Base-by-base conservation (phyloP, 305 asterid genomes). In the Fraxinus angustifolia region DNA sequence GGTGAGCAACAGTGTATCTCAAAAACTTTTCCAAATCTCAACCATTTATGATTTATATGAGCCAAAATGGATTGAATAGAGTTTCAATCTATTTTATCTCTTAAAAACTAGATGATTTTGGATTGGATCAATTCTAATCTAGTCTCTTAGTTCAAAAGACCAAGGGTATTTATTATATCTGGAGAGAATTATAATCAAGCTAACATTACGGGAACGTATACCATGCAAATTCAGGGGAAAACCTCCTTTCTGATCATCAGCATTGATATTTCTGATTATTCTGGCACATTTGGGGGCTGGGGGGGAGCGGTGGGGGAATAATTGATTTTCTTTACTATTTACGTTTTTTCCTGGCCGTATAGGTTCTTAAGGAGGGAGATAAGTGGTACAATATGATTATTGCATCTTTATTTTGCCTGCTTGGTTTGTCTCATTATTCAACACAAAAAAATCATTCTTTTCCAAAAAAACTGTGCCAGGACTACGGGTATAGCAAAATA, bases 381-480 rank as follows among this genome's bases (percentile, higher is more conserved):
- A 26, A 70, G 38, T 58, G 79, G 19, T 62, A 40, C 4, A 33
- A n/a, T 50, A 45, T 30, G 73, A 58, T 74, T 70, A 31, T 80
- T 76, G 30, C 17, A 48, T 58, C 72, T 83, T 50, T 42, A 58
- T n/a, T 31, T 40, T 23, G 72, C 75, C 75, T 62, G 50, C 65
- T 67, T 35, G 11, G 58, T 60, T 31, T 28, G 74, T 12, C 50
- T 60, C 35, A n/a, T 21, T 82, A 77, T 2, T 58, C 81, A 19
- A n/a, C 58, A 67, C 42, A 76, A 70, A 16, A 67, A 28, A 33
- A 62, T 62, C 34, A 23, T 75, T 75, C 77, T 35, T 50, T 80
- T 45, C 45, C 75, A 34, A 33, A 76, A 73, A 80, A 76, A 68
- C 23, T 23, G 23, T 72, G 73, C 73, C 68, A 87, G 56, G 56